Base-by-base conservation (phyloP, 176 grass and related monocot genomes). In the Phragmites australis region DNA sequence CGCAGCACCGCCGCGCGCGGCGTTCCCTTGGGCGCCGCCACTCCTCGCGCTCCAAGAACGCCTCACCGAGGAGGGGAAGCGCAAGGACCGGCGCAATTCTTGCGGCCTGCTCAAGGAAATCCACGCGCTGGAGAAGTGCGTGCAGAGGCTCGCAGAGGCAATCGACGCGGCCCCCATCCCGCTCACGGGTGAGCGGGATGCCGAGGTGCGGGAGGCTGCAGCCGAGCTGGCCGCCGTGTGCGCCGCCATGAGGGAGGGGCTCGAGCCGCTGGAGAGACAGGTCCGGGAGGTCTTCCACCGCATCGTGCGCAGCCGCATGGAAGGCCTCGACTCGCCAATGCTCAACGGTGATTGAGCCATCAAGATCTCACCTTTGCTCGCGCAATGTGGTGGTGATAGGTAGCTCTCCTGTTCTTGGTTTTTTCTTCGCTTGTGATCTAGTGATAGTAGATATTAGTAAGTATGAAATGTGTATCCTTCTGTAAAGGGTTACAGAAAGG, bases 251-350 rank as follows among this genome's bases (percentile, higher is more conserved):
- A 93, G 86, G 80, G 87, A 75, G 9, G 90, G 86, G 3, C 88
- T 99, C 9, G 93, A 93, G 44, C 90, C 82, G 6, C 82, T 96
- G 14, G 93, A 96, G 13, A 82, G 82, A 27, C 97, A 91, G 79
- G 83, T 99, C 53, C 76, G 93, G 68, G 93, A 99, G 82, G 97
- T 99, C 6, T 99, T 99, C 86, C 90, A 93, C 83, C 80, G 93
- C 61, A 99, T 99, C n/a, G 88, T 96, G 27, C 86, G 93, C 21
- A 88, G 88, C 88, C 90, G 97, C 15, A 99, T 93, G 46, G 93
- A 99, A 72, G 87, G 90, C 9, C 64, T 99, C 12, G 90, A 99
- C 82, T 96, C 93, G 0, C 63, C 87, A 13, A 72, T 77, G 57
- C 34, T 70, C 74, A 76, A 62, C 78, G 54, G 75, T 1, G 84